Percentiles rank a stretch among this genome's conserved stretches.
These are phyloP conservation scores for Ophiosphaerella narmari DNA, from an alignment of 2,329 filamentous ascomycete genomes.

Conservation along the genomic window DNA sequence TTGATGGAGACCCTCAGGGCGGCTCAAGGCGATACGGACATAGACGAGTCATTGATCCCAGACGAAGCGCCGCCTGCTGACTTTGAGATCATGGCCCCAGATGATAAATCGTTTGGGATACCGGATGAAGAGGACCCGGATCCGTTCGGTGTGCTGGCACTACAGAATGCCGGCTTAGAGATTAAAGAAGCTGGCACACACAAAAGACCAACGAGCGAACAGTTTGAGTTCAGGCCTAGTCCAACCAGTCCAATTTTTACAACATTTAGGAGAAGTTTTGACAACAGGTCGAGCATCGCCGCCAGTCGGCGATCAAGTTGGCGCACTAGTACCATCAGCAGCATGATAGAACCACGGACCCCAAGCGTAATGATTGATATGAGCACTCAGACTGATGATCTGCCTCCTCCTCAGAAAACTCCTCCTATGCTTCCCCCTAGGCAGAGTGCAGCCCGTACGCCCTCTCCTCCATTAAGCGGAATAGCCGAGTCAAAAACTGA, in stretches of 20 bases:
- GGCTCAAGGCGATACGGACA: slow-evolving; percentile 80
- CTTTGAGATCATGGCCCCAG: slow-evolving; percentile 57
- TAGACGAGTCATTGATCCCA: slow-evolving; percentile 70
- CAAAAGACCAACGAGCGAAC: slow-evolving; percentile 72
- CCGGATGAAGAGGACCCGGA: slow-evolving; percentile 83
- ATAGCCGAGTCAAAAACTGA: slow-evolving; percentile 41
- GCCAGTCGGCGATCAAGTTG: slow-evolving; percentile 69
- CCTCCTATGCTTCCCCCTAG: slow-evolving; percentile 33
- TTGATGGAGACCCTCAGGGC: slow-evolving; percentile 85
- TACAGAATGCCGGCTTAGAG: slow-evolving; percentile 88
- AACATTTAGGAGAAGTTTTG: slow-evolving; percentile 70
- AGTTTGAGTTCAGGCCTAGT: slow-evolving; percentile 80
- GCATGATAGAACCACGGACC: slow-evolving; percentile 62
- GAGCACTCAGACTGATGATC: slow-evolving; percentile 23
- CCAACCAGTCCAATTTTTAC: slow-evolving; percentile 72
- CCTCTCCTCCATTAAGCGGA: slow-evolving; percentile 35
- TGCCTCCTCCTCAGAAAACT: slow-evolving; percentile 22
- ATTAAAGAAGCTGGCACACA: slow-evolving; percentile 87
- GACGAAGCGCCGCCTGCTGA: slow-evolving; percentile 78
- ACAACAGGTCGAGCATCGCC: slow-evolving; percentile 68
- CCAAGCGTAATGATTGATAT: slow-evolving; percentile 60
- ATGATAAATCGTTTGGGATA: slow-evolving; percentile 71
- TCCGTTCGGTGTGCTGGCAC: slow-evolving; percentile 84
- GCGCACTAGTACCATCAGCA: slow-evolving; percentile 69
- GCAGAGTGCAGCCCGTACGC: slow-evolving; percentile 19